Percentiles rank a stretch among this genome's conserved stretches.
Evolutionary conservation across 257 asterid genomes (phyloP).

Genomic region (Nicotiana tabacum): DNA sequence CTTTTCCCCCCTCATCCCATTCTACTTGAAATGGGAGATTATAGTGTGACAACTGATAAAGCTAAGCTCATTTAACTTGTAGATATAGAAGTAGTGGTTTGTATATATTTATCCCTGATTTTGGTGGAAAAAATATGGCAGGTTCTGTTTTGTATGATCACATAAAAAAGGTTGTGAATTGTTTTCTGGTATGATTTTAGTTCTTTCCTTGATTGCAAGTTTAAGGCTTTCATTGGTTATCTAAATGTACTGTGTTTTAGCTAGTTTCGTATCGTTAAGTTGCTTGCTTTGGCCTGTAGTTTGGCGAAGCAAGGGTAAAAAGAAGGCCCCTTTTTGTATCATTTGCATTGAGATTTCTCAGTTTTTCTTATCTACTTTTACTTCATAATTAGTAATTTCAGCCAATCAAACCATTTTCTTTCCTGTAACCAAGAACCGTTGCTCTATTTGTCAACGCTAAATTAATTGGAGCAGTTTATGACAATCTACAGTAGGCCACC

Average conservation of each 20-base stretch:
- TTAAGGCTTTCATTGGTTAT: not conserved
- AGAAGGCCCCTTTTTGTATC: not conserved
- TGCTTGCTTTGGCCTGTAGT: not conserved
- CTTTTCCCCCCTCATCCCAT: not conserved
- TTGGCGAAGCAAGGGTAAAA: not conserved
- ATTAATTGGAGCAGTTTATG: not conserved
- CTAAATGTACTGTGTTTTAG: not conserved
- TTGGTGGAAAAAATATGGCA: constrained; percentile 4
- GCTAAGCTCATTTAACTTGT: constrained; percentile 16
- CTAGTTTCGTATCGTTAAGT: not conserved
- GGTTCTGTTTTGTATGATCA: constrained; percentile 15
- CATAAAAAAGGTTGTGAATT: constrained; percentile 1
- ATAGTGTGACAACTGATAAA: constrained; percentile 19
- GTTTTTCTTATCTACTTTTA: not conserved
- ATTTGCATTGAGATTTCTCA: not conserved
- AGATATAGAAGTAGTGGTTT: constrained; percentile 31
- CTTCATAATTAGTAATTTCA: not conserved
- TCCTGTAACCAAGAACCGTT: not conserved
- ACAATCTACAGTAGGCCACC: not conserved
- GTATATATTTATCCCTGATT: constrained; percentile 14
- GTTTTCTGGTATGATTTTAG: not conserved
- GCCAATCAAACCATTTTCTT: not conserved
- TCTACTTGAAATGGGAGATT: not conserved
- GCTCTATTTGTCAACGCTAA: not conserved
- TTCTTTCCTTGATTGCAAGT: not conserved